Percentiles rank a stretch among this genome's conserved stretches.
Conservation (phyloP, 169 alveolate species). For the Babesia divergens region DNA sequence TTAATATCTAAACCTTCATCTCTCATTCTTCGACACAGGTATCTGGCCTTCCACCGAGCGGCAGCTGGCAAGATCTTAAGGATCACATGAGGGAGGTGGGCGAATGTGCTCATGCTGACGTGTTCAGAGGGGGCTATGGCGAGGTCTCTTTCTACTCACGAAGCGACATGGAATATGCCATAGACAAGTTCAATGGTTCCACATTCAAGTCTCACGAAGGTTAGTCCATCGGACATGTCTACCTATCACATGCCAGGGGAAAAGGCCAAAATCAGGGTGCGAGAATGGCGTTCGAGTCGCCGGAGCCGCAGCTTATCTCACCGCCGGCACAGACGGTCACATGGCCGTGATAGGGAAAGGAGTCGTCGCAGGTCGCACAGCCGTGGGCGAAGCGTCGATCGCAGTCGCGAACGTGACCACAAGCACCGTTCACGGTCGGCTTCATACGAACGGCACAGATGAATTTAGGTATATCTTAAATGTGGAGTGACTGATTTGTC, state of each 20-base stretch:
- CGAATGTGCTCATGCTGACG: constrained; percentile 87
- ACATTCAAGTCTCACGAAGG: constrained; percentile 82
- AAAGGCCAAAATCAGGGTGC: constrained; percentile 75
- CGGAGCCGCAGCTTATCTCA: constrained; percentile 38
- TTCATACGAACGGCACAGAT: constrained; percentile 23
- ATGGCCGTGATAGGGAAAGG: constrained; percentile 33
- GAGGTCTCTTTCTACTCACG: constrained; percentile 80
- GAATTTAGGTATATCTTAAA: not conserved
- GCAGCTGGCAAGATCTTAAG: constrained; percentile 87
- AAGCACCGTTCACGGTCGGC: constrained; percentile 21
- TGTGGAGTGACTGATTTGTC: not conserved
- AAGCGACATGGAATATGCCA: constrained; percentile 83
- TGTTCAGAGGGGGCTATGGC: constrained; percentile 84
- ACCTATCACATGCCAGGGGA: constrained; percentile 60
- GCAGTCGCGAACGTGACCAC: constrained; percentile 40
- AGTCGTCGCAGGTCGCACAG: constrained; percentile 54
- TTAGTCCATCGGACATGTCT: not conserved
- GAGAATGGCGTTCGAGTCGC: constrained; percentile 70
- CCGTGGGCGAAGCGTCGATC: constrained; percentile 33
- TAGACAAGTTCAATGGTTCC: constrained; percentile 80
- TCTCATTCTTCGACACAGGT: constrained; percentile 47
- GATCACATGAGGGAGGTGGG: constrained; percentile 87
- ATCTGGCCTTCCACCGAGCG: constrained; percentile 76
- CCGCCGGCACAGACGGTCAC: constrained; percentile 41
- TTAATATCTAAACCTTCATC: not conserved